Percentiles rank a stretch among this genome's conserved stretches.
phyloP scores from a whole-genome alignment of 257 asterid species.

The Solanum tarijense region DNA sequence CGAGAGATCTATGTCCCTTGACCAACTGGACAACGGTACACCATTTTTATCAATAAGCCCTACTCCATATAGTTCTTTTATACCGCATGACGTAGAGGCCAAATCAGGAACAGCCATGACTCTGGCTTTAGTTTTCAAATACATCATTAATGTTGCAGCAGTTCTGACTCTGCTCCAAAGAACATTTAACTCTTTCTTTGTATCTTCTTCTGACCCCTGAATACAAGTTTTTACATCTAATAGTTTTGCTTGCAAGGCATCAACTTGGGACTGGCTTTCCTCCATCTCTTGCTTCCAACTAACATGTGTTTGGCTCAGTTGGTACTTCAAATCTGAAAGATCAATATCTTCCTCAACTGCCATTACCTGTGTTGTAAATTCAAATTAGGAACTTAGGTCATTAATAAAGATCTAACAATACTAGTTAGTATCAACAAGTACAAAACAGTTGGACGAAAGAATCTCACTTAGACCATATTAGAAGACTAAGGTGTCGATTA shows the following conservation, averaged over 20 bases:
- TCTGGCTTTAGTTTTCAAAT: slow-evolving; percentile 83
- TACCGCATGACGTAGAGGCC: slow-evolving; percentile 65
- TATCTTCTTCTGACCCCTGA: slow-evolving; percentile 49
- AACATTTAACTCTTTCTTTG: slow-evolving; percentile 59
- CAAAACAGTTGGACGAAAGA: background rate
- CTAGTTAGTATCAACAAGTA: background rate
- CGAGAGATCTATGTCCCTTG: slow-evolving; percentile 48
- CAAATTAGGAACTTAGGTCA: slow-evolving; percentile 3
- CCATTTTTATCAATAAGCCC: slow-evolving; percentile 75
- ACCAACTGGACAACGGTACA: slow-evolving; percentile 62
- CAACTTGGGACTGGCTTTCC: slow-evolving; percentile 47
- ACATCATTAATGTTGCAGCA: slow-evolving; percentile 65
- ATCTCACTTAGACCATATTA: background rate
- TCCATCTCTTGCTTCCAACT: slow-evolving; percentile 70
- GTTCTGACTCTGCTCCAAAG: slow-evolving; percentile 87
- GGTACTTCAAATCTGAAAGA: slow-evolving; percentile 34
- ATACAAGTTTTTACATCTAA: slow-evolving; percentile 43
- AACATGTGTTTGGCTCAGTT: slow-evolving; percentile 30
- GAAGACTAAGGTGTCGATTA: background rate
- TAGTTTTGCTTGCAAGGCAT: slow-evolving; percentile 57
- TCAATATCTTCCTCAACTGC: slow-evolving; percentile 45
- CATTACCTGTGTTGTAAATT: slow-evolving; percentile 34
- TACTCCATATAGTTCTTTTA: slow-evolving; percentile 57
- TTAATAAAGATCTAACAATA: background rate
- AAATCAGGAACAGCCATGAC: slow-evolving; percentile 69